Base-by-base conservation (phyloP, 768 basidiomycete species). In the Auriscalpium orientale region DNA sequence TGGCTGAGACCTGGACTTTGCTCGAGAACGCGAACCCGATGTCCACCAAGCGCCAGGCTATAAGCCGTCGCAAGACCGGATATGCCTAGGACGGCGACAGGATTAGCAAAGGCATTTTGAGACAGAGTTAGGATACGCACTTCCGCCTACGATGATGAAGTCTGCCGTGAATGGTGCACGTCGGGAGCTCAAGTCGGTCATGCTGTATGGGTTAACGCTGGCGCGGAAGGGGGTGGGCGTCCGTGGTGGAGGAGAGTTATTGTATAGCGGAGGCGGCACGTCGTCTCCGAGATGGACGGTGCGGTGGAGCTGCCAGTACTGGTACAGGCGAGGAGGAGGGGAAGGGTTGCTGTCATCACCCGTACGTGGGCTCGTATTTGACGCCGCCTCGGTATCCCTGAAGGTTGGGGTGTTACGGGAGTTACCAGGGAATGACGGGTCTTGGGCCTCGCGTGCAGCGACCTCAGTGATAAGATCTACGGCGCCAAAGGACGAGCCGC, bases 41-140 rank as follows among this genome's bases (percentile, higher is more conserved):
- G 60, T 6, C 60, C 60, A 0, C 58, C 60, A 15, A 52, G 44
- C 8, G 61, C 61, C 20, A 62, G 55, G 6, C 58, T 53, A 11
- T 60, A 62, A 2, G 61, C 61, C 5, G 58, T 53, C 34, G 61
- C 53, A 46, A 62, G 53, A 9, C 61, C 61, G 9, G 61, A 55
- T 22, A 62, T 57, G 34, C 61, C 61, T 62, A 35, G 37, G 8
- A 43, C 40, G n/a, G 12, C 20, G 15, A 46, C 4, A 8, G 40
- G n/a, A 34, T n/a, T 15, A 11, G 13, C 18, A 51, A 35, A n/a
- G 15, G 20, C 13, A 38, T 16, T 34, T 46, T 44, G 18, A 33
- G 45, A 7, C 28, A 28, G 28, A 51, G 35, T 49, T 49, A 2
- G 40, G 38, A 38, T 37, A 56, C 61, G 22, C 47, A 60, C 61